Base-by-base conservation (phyloP, 495 filamentous ascomycete genomes). In the Podospora australis region DNA sequence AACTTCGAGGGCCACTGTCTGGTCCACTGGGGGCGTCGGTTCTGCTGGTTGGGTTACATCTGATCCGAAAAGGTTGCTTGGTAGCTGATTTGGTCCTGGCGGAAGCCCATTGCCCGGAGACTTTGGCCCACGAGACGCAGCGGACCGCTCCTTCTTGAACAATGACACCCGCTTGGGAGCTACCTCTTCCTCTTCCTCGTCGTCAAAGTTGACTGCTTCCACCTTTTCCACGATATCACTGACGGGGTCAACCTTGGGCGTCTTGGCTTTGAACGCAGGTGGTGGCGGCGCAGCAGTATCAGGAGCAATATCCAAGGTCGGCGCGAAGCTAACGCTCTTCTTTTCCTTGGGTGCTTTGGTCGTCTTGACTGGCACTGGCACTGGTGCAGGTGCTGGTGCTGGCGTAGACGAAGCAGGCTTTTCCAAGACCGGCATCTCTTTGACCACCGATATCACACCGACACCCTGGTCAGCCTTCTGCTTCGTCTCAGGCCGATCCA, bases 281-380 rank as follows among this genome's bases (percentile, higher is more conserved):
- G 61, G 52, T 39, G 77, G 72, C 2, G 10, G 45, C 17, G 46
- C 5, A 8, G 38, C 40, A 6, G 49, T 62, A 9, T 60, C 64
- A 4, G 56, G 63, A 2, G 81, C 78, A 50, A 95, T 84, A 57
- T 96, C 85, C 35, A 95, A 75, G 19, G 80, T 75, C 20, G 81
- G 58, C 3, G 89, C 83, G 63, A 95, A 95, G 42, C 78, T 70
- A 6, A 94, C 87, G 21, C 79, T 79, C 66, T 90, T 95, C 71
- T 86, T 88, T 38, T 50, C 44, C 20, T 10, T 21, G 2, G 16
- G n/a, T 13, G 20, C 29, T 16, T 38, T 46, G 20, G 26, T 9
- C 10, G 19, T 22, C 16, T 36, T 25, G 6, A 24, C 44, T 4
- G 44, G 14, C 22, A 48, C 10, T 19, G 45, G 13, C 17, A 40